Evolutionary conservation across 768 basidiomycete species (phyloP).

Genomic region (Saitozyma podzolica): DNA sequence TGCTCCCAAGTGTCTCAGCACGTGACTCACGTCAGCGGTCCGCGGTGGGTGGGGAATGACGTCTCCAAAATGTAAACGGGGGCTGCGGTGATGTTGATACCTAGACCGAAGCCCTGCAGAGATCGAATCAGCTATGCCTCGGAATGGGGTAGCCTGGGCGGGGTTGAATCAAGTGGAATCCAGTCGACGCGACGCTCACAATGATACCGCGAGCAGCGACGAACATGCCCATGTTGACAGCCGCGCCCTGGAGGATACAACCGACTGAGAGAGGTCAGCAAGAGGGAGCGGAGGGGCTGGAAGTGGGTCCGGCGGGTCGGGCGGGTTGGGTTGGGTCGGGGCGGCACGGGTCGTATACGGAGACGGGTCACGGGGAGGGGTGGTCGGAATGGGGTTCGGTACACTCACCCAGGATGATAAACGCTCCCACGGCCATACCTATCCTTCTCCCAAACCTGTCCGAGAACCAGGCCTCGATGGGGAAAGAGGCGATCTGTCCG

Average conservation of each 20-base stretch:
- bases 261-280: slow-evolving; percentile 15
- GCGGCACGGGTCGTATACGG: too few species aligned
- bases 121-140: slow-evolving; percentile 56
- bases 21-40: slow-evolving; percentile 58
- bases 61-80: slow-evolving; percentile 81
- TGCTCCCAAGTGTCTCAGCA: slow-evolving; percentile 22
- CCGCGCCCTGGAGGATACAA: slow-evolving; percentile 17
- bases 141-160: too few species aligned
- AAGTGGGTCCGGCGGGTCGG: too few species aligned
- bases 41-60: slow-evolving; percentile 76
- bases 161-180: too few species aligned
- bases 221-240: slow-evolving; percentile 29
- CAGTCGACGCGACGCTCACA: slow-evolving; percentile 49
- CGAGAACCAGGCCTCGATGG: slow-evolving; percentile 55
- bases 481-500: slow-evolving; percentile 15
- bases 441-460: slow-evolving; percentile 59
- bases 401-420: slow-evolving; percentile 41
- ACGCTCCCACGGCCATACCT: slow-evolving; percentile 59
- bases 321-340: too few species aligned
- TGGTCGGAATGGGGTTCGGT: background rate
- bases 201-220: slow-evolving; percentile 25
- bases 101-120: slow-evolving; percentile 57
- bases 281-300: slow-evolving; percentile 40
- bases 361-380: too few species aligned
- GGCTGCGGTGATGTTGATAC: slow-evolving; percentile 67